Percentiles rank a stretch among this genome's conserved stretches.
These are phyloP conservation scores for Dysphania ambrosioides DNA, from an alignment of 148 eudicot genomes.

Conservation along the genomic window DNA sequence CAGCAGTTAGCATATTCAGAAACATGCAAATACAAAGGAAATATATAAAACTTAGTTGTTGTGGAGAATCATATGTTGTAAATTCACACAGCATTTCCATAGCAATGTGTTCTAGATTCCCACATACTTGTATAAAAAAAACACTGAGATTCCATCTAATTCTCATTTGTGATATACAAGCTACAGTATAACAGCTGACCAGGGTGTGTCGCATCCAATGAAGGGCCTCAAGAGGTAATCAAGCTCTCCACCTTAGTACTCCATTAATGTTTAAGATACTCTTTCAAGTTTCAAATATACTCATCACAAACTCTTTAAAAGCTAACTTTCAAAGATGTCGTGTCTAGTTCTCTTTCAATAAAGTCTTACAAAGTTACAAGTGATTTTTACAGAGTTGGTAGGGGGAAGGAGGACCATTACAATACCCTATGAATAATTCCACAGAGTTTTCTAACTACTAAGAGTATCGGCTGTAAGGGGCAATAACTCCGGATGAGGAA, in stretches of 20 bases:
- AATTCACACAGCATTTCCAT: neutral
- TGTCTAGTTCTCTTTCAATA: neutral
- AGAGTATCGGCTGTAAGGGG: neutral
- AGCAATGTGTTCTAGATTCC: neutral
- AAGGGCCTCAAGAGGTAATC: neutral
- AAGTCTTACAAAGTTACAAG: neutral
- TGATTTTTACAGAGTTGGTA: neutral
- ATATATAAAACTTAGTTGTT: no score
- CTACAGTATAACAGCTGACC: neutral
- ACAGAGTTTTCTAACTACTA: neutral
- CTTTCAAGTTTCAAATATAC: neutral
- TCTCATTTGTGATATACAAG: neutral
- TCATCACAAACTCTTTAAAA: neutral
- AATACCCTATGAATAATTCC: neutral
- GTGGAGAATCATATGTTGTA: neutral
- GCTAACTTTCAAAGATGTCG: neutral
- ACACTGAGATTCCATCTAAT: neutral
- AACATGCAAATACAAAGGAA: no score
- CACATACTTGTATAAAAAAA: neutral
- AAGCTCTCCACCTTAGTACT: neutral
- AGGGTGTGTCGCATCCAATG: no score
- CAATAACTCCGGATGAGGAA: neutral
- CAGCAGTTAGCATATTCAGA: no score
- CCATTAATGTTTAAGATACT: neutral
- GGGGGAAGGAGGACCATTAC: neutral